Evolutionary conservation across 495 filamentous ascomycete species (phyloP), one percentile per base, ranked within the genome.

Genomic region (Pseudoneurospora amorphoporcata): DNA sequence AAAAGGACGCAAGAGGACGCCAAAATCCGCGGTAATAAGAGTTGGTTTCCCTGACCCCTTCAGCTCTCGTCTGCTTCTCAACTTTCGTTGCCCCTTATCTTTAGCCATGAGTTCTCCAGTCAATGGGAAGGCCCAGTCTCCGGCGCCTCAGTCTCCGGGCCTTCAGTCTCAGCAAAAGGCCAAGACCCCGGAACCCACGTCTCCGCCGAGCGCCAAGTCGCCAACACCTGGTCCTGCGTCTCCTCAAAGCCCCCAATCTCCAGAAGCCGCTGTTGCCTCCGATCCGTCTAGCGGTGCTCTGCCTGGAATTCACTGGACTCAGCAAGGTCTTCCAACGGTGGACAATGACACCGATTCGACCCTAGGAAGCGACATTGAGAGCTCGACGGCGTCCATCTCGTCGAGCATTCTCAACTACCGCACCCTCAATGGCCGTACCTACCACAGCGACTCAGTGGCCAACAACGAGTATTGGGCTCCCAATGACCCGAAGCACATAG

Each of bases 321-420:
- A 65, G 7, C 53, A 65, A 35, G 53, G 14, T 16, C 53, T 35
- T 7, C 53, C 53, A 5, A 29, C 23, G 14, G 53, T 32, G 12
- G 53, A 37, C 53, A 17, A 29, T 65, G 53, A 65, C 29, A 10
- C 12, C 8, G 53, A 61, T 29, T 65, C 53, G 14, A 65, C 53
- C 2, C 53, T 65, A 8, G 53, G 53, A 4, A 16, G 14, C 53
- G 53, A 65, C 5, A 8, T 65, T 7, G 53, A 65, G 53, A 65
- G 53, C 71, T 74, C 72, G 12, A 87, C 86, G 8, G 82, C 83
- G 1, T 86, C 85, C 8, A 71, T 87, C 14, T 79, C 79, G 16
- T 79, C 81, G 0, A 83, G 79, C 40, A 84, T 87, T 17, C 74
- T 84, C 9, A 77, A 85, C 29, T 86, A 85, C 72, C 78, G 82